Base-by-base conservation (phyloP, 805 yeast genomes). In the Trichomonascus vanleenenianus region DNA sequence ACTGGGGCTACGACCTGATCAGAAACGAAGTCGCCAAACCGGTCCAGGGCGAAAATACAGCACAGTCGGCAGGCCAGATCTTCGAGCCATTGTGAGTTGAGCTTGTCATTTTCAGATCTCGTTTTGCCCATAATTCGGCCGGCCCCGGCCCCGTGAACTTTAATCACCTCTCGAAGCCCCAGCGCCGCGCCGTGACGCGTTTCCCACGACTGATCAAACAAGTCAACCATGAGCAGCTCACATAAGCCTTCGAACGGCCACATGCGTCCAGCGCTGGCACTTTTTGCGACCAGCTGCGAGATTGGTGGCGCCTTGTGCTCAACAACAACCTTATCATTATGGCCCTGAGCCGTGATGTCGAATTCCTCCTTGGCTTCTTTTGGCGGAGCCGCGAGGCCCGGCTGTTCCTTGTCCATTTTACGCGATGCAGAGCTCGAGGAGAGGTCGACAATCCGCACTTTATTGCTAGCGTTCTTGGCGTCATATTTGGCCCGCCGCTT, bases 1-100 rank as follows among this genome's bases (percentile, higher is more conserved):
- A 93, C 97, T 1, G 99, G 99, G 0, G 97, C 97, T 33, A 93
- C 95, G 11, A 93, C 99, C 5, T 95, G 94, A 60, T 93, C 99
- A 37, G 95, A 83, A 30, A 93, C 95, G 63, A 85, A 93, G 67
- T 93, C 99, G 40, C 97, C 97, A 65, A 93, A 93, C 55, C 97
- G 68, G 65, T 93, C 99, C 44, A 93, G 69, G 2, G 97, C 91
- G 63, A 93, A 86, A 10, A 93, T 70, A 4, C 95, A 83, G 57
- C 95, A 73, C 39, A 93, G 60, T 50, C 97, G 73, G 15, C 93
- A 86, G 2, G 94, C 83, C 47, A 91, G 70, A 64, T 93, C 97
- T 62, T 93, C 96, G 31, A 93, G 68, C 44, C 89, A 83, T 39
- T 71, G 74, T 14, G 69, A 65, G 58, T 91, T 93, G 50, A 81